Evolutionary conservation across 306 rosid species (phyloP), one percentile per base, ranked within the genome.

Genomic region (barrel medic (Medicago truncatula)): DNA sequence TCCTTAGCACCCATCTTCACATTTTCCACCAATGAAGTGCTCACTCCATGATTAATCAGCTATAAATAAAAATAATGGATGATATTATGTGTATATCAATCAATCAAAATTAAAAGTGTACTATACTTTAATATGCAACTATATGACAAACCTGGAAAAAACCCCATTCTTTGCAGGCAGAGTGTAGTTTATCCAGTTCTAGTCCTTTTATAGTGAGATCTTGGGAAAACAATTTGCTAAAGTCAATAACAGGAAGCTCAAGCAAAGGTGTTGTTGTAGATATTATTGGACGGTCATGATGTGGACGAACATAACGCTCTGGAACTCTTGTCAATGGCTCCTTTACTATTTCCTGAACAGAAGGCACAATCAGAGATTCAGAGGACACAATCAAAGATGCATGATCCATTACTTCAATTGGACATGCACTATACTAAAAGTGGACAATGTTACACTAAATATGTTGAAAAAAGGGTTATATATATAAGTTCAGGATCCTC

Each of bases 91-190:
- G 21, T 52, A 52, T 52, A 52, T 52, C 2, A n/a, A n/a, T 52
- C 18, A 52, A 52, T 52, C 0, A 52, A 52, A 52, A 52, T 47
- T 47, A 13, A 17, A 17, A 16, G 59, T 53, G 59, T 53, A 28
- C 31, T 28, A 9, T 17, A 34, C 38, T 4, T 4, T 17, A 4
- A 15, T 52, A 52, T 17, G 20, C 58, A 7, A 16, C 58, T 52
- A 15, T 15, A 52, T 34, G 38, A 34, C 38, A 34, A 34, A 34
- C 88, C 85, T 84, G 88, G 28, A 87, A 87, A 66, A 87, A 87
- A 7, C 88, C 87, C 91, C 91, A 84, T 0, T 84, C 46, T 82
- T 78, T 77, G 82, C 88, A 84, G 3, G 90, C 86, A 65, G 49
- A 16, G 68, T 84, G 76, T 8, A 87, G 7, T 23, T 79, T 82